Evolutionary conservation across 2,329 filamentous ascomycete species (phyloP), one percentile per base, ranked within the genome.

Genomic region (Ophiosphaerella korrae): DNA sequence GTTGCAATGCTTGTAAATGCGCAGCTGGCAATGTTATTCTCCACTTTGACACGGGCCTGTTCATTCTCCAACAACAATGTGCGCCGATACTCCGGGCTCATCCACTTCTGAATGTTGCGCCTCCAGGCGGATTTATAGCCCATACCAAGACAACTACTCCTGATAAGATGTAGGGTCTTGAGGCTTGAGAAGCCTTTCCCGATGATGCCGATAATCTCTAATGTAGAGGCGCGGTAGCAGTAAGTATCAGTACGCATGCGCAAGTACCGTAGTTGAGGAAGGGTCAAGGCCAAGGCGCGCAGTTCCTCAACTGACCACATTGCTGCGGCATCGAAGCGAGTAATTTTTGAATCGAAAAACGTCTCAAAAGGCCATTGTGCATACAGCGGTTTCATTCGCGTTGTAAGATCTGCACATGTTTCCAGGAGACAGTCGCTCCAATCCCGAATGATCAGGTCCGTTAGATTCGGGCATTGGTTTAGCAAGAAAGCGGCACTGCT

Each of bases 51-150:
- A 24, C 60, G 43, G 12, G 42, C 26, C 1, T 26, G 34, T 39
- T 63, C 60, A 18, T 55, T 57, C 9, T 51, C 46, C 9, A 33
- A 14, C 60, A 58, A 63, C 16, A 63, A 32, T 9, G 13, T 34
- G 16, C 48, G 50, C 23, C 51, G 48, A 14, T 52, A 32, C 34
- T 52, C 51, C 16, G 52, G 43, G n/a, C 48, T 53, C 5, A 45
- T 32, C 16, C 52, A 58, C 13, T 50, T 45, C 29, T 52, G 45
- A 2, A 60, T 50, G 7, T 42, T 44, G 12, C 57, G 52, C 44
- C 55, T 56, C 59, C 57, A 62, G 9, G 57, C 37, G n/a, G 50
- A 42, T 2, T 53, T 47, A 31, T 53, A 60, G 5, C 60, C 55
- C 53, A 58, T 49, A n/a, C 57, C 52, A 11, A 63, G 46, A 18